Conservation (phyloP, 2,329 filamentous ascomycete species). For the Emmonsia crescens region DNA sequence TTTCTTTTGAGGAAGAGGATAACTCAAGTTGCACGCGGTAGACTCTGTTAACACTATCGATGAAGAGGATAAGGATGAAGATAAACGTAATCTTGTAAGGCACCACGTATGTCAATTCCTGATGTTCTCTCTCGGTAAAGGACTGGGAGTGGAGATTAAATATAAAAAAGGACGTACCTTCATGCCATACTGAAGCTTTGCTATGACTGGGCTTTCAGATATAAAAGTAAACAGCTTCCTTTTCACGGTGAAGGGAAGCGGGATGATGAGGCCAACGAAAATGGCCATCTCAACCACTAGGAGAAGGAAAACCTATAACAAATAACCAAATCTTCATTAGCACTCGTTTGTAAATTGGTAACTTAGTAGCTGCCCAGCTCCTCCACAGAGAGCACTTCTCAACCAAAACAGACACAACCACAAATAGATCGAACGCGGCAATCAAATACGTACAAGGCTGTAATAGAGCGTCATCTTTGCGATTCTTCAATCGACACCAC, state of each 20-base stretch:
- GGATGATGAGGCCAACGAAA: constrained; percentile 49
- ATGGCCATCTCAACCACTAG: constrained; percentile 41
- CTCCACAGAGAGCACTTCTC: background rate
- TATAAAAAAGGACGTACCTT: constrained; percentile 47
- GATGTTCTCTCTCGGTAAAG: background rate
- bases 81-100: constrained; percentile 74
- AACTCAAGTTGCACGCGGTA: constrained; percentile 94
- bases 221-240: constrained; percentile 92
- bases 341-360: background rate
- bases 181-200: constrained; percentile 92
- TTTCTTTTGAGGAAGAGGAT: constrained; percentile 56
- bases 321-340: background rate
- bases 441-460: constrained; percentile 45
- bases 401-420: constrained; percentile 1
- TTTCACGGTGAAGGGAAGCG: constrained; percentile 76
- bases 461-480: constrained; percentile 59
- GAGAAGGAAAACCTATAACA: constrained; percentile 37
- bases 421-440: constrained; percentile 3
- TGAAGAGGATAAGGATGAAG: constrained; percentile 95
- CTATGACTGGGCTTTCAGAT: constrained; percentile 72
- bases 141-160: background rate
- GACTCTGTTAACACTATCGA: constrained; percentile 92
- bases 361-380: background rate
- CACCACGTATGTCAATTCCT: constrained; percentile 9
- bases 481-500: constrained; percentile 5